Base-by-base conservation (phyloP, 768 basidiomycete species). In the Naematelia encephala region DNA sequence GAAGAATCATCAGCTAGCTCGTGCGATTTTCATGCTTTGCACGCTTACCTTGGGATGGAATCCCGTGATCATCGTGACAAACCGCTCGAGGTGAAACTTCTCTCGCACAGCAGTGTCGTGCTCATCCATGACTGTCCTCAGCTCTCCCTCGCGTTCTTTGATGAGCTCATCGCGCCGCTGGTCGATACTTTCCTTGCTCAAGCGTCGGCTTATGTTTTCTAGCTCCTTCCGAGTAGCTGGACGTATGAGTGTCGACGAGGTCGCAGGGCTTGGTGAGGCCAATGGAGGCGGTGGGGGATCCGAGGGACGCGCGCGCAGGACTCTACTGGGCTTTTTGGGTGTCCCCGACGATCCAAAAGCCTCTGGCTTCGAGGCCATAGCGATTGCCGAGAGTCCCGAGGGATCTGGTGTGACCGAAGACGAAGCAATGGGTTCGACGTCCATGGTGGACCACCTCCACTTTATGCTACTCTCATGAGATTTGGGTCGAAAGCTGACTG, bases 11-110 rank as follows among this genome's bases (percentile, higher is more conserved):
- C 55, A 54, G 29, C 28, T 47, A 14, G n/a, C n/a, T n/a, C n/a
- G n/a, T n/a, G n/a, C n/a, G n/a, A n/a, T n/a, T n/a, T n/a, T n/a
- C n/a, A n/a, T n/a, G n/a, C n/a, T n/a, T n/a, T n/a, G n/a, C n/a
- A n/a, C n/a, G n/a, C n/a, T n/a, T n/a, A 88, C 88, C 76, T 80
- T 75, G 8, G 91, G 92, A 76, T 93, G 83, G 74, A 85, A 97
- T 19, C 80, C 81, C 30, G 63, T 62, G 10, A 91, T 78, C 80
- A 94, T 81, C 23, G 83, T 85, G 2, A 85, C 83, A 72, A 88
- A 93, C 58, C 86, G 81, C 63, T 92, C 87, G 77, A 94, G 81
- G 71, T 97, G 92, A 76, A 93, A 97, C 59, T 84, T 81, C 77
- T 97, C 90, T 60, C 92, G 84, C 49, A 94, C 82, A 22, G 64